Evolutionary conservation across 1,284 basidiomycete genomes (phyloP).

Genomic region (Coniferiporia sulphurascens): DNA sequence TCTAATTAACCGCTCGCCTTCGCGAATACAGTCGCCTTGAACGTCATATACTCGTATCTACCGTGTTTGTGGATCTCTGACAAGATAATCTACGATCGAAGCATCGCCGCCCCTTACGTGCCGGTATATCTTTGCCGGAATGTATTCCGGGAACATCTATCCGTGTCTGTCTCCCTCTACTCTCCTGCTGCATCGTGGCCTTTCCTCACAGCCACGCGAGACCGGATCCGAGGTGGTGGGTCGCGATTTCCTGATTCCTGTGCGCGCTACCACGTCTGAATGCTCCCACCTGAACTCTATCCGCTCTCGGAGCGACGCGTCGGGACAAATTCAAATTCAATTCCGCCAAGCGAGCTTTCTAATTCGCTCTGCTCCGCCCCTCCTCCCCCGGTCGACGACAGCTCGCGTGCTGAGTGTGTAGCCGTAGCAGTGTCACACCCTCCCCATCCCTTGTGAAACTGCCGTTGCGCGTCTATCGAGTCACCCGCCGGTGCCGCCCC

Average conservation of each 20-base stretch:
- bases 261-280: background rate
- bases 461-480: too few species aligned
- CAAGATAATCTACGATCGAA: background rate
- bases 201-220: background rate
- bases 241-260: background rate
- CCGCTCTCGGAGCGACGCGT: background rate
- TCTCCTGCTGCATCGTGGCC: background rate
- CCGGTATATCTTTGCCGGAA: background rate
- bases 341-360: background rate
- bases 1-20: too few species aligned
- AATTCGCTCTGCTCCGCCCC: background rate
- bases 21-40: too few species aligned
- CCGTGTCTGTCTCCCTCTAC: background rate
- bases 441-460: too few species aligned
- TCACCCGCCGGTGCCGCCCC: too few species aligned
- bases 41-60: background rate
- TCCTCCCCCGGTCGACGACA: background rate
- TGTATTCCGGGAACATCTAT: background rate
- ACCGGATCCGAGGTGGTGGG: background rate
- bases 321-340: background rate
- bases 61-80: background rate
- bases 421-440: too few species aligned
- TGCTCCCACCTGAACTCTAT: background rate
- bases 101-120: background rate
- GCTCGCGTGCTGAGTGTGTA: background rate